Evolutionary conservation across 495 filamentous ascomycete genomes (phyloP), one percentile per base, ranked within the genome.

Genomic region (Daldinia vernicosa): DNA sequence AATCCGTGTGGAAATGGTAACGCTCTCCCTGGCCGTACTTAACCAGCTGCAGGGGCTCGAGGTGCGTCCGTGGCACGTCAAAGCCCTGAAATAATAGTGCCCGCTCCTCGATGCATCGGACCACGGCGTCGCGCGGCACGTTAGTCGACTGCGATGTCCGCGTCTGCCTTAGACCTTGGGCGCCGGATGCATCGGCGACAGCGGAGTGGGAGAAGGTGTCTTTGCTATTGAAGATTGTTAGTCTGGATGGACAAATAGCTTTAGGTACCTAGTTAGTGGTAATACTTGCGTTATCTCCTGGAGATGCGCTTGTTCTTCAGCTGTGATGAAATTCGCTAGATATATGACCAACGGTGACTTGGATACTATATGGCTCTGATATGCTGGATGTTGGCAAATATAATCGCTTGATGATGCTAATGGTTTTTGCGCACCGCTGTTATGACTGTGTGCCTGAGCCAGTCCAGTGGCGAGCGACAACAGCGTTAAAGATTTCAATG

Each of bases 41-140:
- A 47, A 88, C 86, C 1, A 86, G 81, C 67, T 88, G 86, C 22
- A 88, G 66, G 0, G 84, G 83, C 75, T 88, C 86, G 5, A 88
- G 79, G 58, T 82, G 77, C 2, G 77, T 59, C 6, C 77, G 80
- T 0, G 82, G 79, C 12, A 74, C 62, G 64, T 80, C 76, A 71
- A 81, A 90, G 76, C 91, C 91, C 68, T 92, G 91, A 78, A 93
- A 90, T n/a, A 82, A 56, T 9, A 88, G 83, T 8, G 91, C 91
- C 39, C 91, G 90, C 28, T 84, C 79, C 70, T 91, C 89, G 64
- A 93, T 87, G 79, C 91, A 93, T 33, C 87, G 85, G 4, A 92
- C 88, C 1, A 86, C 80, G 40, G 80, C 73, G 76, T 90, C 86
- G 75, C 87, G 86, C 43, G 71, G 72, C 3, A 84, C 76, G 69